phyloP scores from a whole-genome alignment of 1,284 basidiomycete species.

The Megacollybia platyphylla region DNA sequence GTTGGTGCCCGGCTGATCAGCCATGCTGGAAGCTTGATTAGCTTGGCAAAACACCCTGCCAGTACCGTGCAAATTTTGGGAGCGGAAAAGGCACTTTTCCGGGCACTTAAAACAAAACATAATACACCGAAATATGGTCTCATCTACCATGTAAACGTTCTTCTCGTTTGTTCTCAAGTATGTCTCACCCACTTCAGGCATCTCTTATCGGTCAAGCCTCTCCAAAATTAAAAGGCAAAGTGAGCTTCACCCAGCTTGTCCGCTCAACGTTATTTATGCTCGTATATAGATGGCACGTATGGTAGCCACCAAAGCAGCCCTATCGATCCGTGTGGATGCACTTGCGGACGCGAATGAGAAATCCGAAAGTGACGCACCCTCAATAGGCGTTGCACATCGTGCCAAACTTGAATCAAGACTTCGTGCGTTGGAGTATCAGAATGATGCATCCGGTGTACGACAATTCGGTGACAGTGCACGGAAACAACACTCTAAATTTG shows the following conservation, averaged over 20 bases:
- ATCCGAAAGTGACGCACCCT: constrained; percentile 67
- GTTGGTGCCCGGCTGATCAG: constrained; percentile 93
- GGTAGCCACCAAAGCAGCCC: constrained; percentile 95
- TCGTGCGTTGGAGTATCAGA: constrained; percentile 77
- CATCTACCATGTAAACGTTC: constrained; percentile 76
- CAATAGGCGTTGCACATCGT: constrained; percentile 88
- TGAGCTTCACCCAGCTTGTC: constrained; percentile 14
- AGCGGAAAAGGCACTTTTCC: constrained; percentile 96
- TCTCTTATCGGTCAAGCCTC: constrained; percentile 95
- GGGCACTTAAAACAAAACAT: constrained; percentile 97
- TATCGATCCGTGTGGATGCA: constrained; percentile 95
- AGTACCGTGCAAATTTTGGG: constrained; percentile 97
- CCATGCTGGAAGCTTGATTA: constrained; percentile 95
- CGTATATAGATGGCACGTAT: constrained; percentile 85
- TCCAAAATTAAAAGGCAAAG: constrained; percentile 97
- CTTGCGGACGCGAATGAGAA: constrained; percentile 89
- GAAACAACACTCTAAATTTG: constrained; percentile 67
- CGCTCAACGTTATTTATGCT: constrained; percentile 1
- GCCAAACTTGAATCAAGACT: constrained; percentile 92
- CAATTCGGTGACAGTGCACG: constrained; percentile 47
- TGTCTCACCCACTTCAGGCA: constrained; percentile 34
- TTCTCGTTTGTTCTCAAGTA: constrained; percentile 1
- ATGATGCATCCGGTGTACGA: constrained; percentile 56
- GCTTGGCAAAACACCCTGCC: constrained; percentile 96
- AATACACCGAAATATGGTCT: constrained; percentile 98